Base-by-base conservation (phyloP, 2,329 filamentous ascomycete genomes). In the Neonectria magnoliae region DNA sequence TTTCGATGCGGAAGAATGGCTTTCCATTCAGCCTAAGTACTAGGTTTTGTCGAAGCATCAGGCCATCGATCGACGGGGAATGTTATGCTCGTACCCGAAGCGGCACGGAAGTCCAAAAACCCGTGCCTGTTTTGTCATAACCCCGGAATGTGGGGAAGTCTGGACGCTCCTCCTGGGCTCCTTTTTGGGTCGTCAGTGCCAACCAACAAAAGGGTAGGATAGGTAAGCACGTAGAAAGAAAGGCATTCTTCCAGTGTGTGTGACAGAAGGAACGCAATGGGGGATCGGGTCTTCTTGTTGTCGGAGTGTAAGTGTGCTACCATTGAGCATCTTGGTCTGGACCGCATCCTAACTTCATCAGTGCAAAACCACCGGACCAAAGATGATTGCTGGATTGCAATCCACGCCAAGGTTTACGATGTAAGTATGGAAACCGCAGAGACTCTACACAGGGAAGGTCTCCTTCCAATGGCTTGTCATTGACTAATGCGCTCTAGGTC, bases 341-440 rank as follows among this genome's bases (percentile, higher is more conserved):
- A 25, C n/a, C n/a, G n/a, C n/a, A 25, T 27, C 9, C 60, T 62
- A 16, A 62, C 29, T 10, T 29, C 8, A 41, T 31, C 36, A 63
- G 60, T 63, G 20, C 60, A 54, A 33, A 33, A 42, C 29, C 55
- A 63, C 20, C 29, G 13, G 48, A 18, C 14, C 4, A 50, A 59
- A 5, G 29, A 45, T 14, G 50, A 63, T 42, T 64, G 61, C 31
- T 64, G 61, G 61, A 51, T 64, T 44, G 61, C 51, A 20, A 60
- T 64, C 27, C 57, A 64, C 13, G 57, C 27, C 50, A 51, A 56
- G 5, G 61, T 64, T 42, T 64, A 64, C 51, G 14, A 64, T 52
- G 60, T 47, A 59, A 20, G 60, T 59, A 11, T 16, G 18, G 4
- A 18, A 22, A 14, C 16, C 20, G 9, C 2, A 2, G 5, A 1